Base-by-base conservation (phyloP, 176 grass and related monocot species). In the Carex cristatella region DNA sequence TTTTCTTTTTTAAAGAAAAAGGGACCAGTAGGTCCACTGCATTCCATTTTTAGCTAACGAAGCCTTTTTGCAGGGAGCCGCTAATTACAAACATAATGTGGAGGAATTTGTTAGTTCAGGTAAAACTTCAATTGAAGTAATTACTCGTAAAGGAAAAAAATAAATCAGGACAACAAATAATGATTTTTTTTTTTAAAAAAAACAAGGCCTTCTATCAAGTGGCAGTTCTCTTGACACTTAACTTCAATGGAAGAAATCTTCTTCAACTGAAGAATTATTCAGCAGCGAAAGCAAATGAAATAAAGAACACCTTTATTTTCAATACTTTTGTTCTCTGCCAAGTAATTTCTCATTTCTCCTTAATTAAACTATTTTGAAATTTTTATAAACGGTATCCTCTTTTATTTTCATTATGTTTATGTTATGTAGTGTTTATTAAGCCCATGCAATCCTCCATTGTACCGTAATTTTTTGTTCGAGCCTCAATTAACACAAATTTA, bases 71-170 rank as follows among this genome's bases (percentile, higher is more conserved):
- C 79, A 98, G 96, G 69, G 91, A 90, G 86, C 93, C 91, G 27
- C 89, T 98, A 59, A 89, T 98, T 78, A 92, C 93, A 76, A 98
- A 98, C 85, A 89, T 98, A 70, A 98, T 98, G 93, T 98, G 96
- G 96, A 93, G 96, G 88, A 98, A 98, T 89, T 85, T 98, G 61
- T 61, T 89, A 54, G 78, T 98, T 87, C 96, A 98, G 91, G 96
- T 98, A 90, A 75, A 16, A 77, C 11, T 76, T 68, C 48, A 64
- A 81, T 13, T 65, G 19, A 44, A 40, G 33, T 64, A 23, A 42
- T 58, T 19, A 56, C 9, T 32, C 58, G 10, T 75, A 2, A 75
- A 57, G 1, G 63, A 46, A 62, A 0, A 6, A 46, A 15, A 65
- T 84, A 79, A 75, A 65, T 38, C 48, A 75, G 19, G 61, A 63